Base-by-base conservation (phyloP, 75 land plant genomes). In the Cryptomeria japonica region DNA sequence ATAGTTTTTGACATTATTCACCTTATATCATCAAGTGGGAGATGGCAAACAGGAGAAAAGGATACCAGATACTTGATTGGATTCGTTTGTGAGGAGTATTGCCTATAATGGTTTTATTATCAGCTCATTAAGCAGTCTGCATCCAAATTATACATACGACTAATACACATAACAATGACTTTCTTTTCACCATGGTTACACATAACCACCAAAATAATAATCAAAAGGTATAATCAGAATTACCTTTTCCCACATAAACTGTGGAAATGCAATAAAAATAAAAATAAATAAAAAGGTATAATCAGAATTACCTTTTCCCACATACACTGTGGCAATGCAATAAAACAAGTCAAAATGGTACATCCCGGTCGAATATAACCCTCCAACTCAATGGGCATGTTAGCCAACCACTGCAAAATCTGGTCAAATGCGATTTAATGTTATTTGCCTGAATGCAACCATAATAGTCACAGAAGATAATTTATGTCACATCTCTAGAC, bases 321-420 rank as follows among this genome's bases (percentile, higher is more conserved):
- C 96, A 94, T 94, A 34, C 82, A 80, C 4, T 87, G 88, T n/a
- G 99, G 99, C 97, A 97, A 96, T 42, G 99, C 89, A 87, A 98
- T 87, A 86, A 97, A 98, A 41, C 91, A 90, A 41, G 99, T 98
- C 86, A 98, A 91, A 42, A 98, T 98, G 49, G 93, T 97, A 93
- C 99, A 98, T 16, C 99, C 99, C 78, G 99, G 98, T 22, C 99
- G 97, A 83, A 98, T 96, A 87, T 97, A 98, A 0, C 99, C 96
- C 90, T 98, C 99, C 87, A 98, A 90, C 89, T 98, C 99, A 89
- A 97, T 94, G 8, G 99, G 99, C 99, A 98, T 98, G 88, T 90
- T 95, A 37, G 96, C 91, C 89, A 98, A 90, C 99, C 99, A 98
- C 84, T 98, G 93, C 85, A 97, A 92, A 79, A 98, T 96, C 99